Base-by-base conservation (phyloP, 768 basidiomycete species). In the Antrodiella citrinella region DNA sequence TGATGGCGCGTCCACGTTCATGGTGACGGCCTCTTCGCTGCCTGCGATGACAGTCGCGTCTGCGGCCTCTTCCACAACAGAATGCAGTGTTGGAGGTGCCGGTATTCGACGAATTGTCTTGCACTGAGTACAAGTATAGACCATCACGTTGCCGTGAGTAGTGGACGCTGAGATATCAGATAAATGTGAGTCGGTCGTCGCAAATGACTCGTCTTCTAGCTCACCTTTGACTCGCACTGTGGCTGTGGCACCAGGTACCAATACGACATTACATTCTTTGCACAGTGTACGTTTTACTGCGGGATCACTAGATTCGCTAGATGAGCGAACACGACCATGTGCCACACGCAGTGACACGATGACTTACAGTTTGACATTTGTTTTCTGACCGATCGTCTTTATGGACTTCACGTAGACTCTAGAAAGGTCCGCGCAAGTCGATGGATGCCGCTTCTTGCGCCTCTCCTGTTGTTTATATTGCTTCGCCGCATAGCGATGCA, bases 231-330 rank as follows among this genome's bases (percentile, higher is more conserved):
- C 65, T 2, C 89, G 80, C 20, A 88, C 75, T 1, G 70, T 72
- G 0, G 79, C 77, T 1, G 85, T 82, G 1, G 76, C 54, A 11
- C 91, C 91, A 0, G 88, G 83, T 1, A 91, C 57, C 3, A 92
- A 70, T 5, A 83, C 72, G 0, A 70, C 62, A 50, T 77, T 72
- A 59, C 91, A 94, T 1, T 71, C 70, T 61, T 77, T 80, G 67
- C 91, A 94, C 4, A 91, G 58, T 1, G 82, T 79, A 10, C 91
- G 82, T 62, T 93, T 94, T n/a, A 93, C 74, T 0, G 76, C 69
- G 0, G 91, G 90, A 62, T 93, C 91, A 57, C 91, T 91, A 55
- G 41, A n/a, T n/a, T n/a, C n/a, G n/a, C n/a, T n/a, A n/a, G n/a
- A n/a, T n/a, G n/a, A n/a, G n/a, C n/a, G n/a, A n/a, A n/a, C n/a